Evolutionary conservation across 2,329 filamentous ascomycete species (phyloP), one percentile per base, ranked within the genome.

Genomic region (Aureobasidium musti): DNA sequence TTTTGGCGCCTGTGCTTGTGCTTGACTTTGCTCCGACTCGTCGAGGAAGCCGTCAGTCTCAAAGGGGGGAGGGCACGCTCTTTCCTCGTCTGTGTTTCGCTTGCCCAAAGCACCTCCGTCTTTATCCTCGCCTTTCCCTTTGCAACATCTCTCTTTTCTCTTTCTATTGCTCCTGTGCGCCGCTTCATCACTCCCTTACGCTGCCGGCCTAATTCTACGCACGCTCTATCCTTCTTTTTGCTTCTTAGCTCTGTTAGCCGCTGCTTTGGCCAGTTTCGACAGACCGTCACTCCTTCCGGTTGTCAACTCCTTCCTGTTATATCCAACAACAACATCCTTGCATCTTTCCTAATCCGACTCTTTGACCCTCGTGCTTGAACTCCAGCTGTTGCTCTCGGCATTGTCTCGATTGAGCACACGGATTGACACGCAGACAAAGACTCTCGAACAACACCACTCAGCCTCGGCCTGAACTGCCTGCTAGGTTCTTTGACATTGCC

Each of bases 181-280:
- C 53, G 63, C 63, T 54, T 50, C 52, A 66, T 66, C 63, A 56
- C 63, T 66, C 63, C 53, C 52, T 66, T 66, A 57, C n/a, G 63
- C 52, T 59, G 63, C 52, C 35, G 63, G 41, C 47, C 45, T 50
- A 52, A 50, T 43, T 21, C 33, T 21, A 49, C 43, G 43, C 59
- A 33, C 43, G 43, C 37, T n/a, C 37, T 39, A 33, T 63, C 33
- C 39, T 39, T 45, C 41, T 30, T 52, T 43, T 21, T 63, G 60
- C 60, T 63, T 63, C 47, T 63, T 53, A 43, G 30, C 30, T 45
- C 56, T 60, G 19, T 37, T 45, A 43, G 23, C 33, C 49, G 30
- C 63, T 66, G 63, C 63, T 59, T 50, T 66, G 63, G 53, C 63
- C 63, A 66, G 63, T 66, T 23, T 39, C 50, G 49, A 39, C 50